Evolutionary conservation across 176 grass and related monocot species (phyloP).

Genomic region (Triticum timopheevii): DNA sequence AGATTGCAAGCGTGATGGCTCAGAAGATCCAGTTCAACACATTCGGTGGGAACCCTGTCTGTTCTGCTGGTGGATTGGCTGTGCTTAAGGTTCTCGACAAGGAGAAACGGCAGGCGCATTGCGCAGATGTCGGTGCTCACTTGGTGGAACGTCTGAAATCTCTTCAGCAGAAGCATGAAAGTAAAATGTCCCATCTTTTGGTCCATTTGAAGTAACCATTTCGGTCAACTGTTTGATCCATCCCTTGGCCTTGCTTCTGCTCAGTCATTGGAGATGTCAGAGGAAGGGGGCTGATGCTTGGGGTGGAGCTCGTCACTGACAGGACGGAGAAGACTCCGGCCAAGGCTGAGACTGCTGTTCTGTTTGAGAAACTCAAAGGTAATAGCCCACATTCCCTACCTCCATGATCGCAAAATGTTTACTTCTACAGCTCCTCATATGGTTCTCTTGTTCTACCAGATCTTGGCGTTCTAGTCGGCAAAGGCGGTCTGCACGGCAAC

Average conservation of each 20-base stretch:
- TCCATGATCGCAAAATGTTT: not conserved
- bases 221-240: not conserved
- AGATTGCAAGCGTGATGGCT: constrained; percentile 80
- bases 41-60: constrained; percentile 94
- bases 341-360: constrained; percentile 64
- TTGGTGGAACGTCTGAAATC: constrained; percentile 72
- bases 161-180: constrained; percentile 94
- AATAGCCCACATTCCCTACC: not conserved
- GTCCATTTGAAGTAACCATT: not conserved
- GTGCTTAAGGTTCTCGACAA: constrained; percentile 95
- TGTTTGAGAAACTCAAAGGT: constrained; percentile 99
- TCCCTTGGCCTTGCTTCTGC: constrained; percentile 6
- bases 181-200: constrained; percentile 35
- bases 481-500: constrained; percentile 84
- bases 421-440: no score
- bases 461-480: constrained; percentile 81
- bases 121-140: constrained; percentile 73
- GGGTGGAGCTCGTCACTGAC: constrained; percentile 87
- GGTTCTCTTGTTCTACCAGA: constrained; percentile 37
- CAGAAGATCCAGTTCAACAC: constrained; percentile 97
- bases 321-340: constrained; percentile 86
- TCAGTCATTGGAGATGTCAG: constrained; percentile 96
- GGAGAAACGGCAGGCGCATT: constrained; percentile 84
- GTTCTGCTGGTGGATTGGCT: constrained; percentile 86
- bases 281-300: constrained; percentile 96